Base-by-base conservation (phyloP, 805 yeast species). In the Tanozyma kutaoensis region DNA sequence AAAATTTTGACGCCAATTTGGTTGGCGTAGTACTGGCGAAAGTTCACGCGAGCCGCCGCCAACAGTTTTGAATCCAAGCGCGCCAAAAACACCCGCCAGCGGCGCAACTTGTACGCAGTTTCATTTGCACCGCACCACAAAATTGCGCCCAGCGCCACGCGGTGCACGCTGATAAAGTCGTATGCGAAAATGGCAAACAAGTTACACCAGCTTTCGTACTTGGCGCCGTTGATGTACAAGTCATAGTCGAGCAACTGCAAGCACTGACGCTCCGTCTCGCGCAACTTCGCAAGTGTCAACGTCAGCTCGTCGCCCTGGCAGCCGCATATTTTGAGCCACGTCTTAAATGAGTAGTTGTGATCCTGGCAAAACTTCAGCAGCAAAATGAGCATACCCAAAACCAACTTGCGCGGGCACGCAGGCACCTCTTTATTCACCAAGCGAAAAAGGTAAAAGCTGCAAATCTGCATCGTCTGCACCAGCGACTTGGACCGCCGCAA, bases 251-350 rank as follows among this genome's bases (percentile, higher is more conserved):
- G 56, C 5, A 62, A 47, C 21, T 50, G 43, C 35, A 81, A 61
- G 13, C 77, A 56, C 5, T 56, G 46, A 16, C 62, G 40, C 50
- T 82, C 93, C 30, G 72, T 50, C 23, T 34, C 32, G 33, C 56
- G 60, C 28, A 82, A 53, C 31, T 69, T 74, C 16, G 46, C 36
- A 4, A 66, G 42, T 14, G 68, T 43, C 22, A 78, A 59, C 17
- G 33, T 36, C 9, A 38, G 34, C 14, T 37, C 45, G 8, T 31
- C 40, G 5, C 42, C 40, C 22, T 47, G 43, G 38, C 57, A 42
- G 1, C 93, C 91, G 19, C 82, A 67, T 26, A 82, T 73, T 44
- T 70, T 68, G 27, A 76, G 58, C 94, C 94, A 82, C 5, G 79
- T 68, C 34, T 60, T 63, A 38, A 77, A 62, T 17, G 78, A 60